Conservation (phyloP, 2,329 filamentous ascomycete genomes). For the Aspergillus caelatus region DNA sequence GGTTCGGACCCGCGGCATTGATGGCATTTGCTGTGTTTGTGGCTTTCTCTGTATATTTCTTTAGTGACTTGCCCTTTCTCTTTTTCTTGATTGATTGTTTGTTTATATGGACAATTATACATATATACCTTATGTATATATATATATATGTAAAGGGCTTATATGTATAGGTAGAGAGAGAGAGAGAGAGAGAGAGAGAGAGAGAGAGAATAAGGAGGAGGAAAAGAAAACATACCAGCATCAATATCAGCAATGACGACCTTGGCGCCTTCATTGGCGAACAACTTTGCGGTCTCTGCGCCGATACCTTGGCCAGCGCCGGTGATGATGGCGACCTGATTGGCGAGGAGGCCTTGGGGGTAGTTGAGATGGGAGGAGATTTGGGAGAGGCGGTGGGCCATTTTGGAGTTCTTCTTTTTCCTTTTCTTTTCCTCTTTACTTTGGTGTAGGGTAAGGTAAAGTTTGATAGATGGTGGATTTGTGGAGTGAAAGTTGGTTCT, state of each 20-base stretch:
- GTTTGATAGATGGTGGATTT: neutral
- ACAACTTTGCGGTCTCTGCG: conserved; percentile 77
- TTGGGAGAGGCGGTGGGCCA: conserved; percentile 65
- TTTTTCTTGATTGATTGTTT: conserved; percentile 31
- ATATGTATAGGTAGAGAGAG: neutral
- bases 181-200: neutral
- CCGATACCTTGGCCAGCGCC: conserved; percentile 86
- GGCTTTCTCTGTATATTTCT: conserved; percentile 62
- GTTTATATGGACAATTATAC: neutral
- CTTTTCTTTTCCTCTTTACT: neutral
- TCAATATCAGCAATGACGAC: conserved; percentile 86
- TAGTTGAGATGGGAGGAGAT: conserved; percentile 80
- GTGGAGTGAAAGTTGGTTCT: neutral
- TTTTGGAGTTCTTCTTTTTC: conserved; percentile 20
- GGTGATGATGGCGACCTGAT: conserved; percentile 85
- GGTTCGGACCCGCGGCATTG: conserved; percentile 63
- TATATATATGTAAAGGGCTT: neutral
- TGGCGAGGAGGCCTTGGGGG: conserved; percentile 75
- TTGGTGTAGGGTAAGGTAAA: neutral
- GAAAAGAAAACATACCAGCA: conserved; percentile 52
- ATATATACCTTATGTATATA: neutral
- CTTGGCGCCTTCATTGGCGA: conserved; percentile 85
- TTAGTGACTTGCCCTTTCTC: conserved; percentile 55
- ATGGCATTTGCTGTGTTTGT: conserved; percentile 69
- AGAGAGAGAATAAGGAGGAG: neutral